Conservation (phyloP, 2,329 filamentous ascomycete genomes). For the Calonectria hongkongensis region DNA sequence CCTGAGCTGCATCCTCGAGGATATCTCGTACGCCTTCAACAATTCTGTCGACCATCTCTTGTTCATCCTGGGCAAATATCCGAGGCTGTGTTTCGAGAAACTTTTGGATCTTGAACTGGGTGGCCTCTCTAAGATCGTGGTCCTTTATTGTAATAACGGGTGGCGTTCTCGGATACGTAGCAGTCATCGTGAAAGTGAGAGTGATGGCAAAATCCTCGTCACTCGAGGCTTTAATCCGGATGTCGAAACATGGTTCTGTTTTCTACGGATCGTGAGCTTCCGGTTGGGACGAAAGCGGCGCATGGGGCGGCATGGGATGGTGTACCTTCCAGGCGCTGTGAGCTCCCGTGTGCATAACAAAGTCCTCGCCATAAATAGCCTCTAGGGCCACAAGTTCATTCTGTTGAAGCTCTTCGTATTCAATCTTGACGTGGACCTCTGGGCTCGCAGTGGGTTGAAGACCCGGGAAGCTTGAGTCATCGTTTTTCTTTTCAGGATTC, state of each 20-base stretch:
- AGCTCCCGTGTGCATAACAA: constrained; percentile 81
- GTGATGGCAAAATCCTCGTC: constrained; percentile 83
- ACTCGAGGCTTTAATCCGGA: constrained; percentile 83
- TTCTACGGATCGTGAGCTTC: constrained; percentile 70
- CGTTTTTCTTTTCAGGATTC: constrained; percentile 63
- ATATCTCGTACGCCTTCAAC: constrained; percentile 83
- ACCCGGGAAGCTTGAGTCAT: constrained; percentile 72
- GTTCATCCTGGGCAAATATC: constrained; percentile 70
- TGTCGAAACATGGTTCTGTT: constrained; percentile 88
- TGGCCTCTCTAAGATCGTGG: constrained; percentile 80
- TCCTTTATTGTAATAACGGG: constrained; percentile 83
- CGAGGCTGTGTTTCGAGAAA: constrained; percentile 76
- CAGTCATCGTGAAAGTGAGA: constrained; percentile 87
- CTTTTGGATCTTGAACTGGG: constrained; percentile 81
- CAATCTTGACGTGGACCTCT: constrained; percentile 67
- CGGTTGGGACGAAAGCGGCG: constrained; percentile 39
- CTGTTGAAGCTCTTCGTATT: constrained; percentile 90
- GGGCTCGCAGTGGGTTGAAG: constrained; percentile 65
- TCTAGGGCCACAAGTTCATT: constrained; percentile 91
- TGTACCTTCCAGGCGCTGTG: constrained; percentile 89
- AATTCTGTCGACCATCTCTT: constrained; percentile 79
- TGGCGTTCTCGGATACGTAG: constrained; percentile 91
- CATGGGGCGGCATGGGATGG: constrained; percentile 43
- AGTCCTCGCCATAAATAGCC: constrained; percentile 94
- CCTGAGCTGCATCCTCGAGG: constrained; percentile 89